Conservation (phyloP, 1,139 yeast species). For the Zygosaccharomyces sapae region DNA sequence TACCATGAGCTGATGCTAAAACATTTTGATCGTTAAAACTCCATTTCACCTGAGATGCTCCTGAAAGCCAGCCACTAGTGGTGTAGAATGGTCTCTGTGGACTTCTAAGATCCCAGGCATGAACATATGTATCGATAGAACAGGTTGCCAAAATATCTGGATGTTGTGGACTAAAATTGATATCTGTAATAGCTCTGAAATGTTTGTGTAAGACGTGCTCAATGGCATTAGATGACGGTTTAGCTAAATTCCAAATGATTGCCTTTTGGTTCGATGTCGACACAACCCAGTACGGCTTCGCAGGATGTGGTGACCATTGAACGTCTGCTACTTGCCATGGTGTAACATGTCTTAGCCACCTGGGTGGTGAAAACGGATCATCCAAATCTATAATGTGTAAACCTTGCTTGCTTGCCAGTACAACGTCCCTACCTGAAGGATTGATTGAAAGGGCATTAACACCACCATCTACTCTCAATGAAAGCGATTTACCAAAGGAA, state of each 20-base stretch:
- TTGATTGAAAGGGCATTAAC: conserved; percentile 90
- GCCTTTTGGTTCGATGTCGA: conserved; percentile 95
- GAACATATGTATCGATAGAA: conserved; percentile 81
- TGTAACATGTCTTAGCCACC: conserved; percentile 88
- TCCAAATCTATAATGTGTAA: conserved; percentile 85
- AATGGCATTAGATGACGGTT: conserved; percentile 74
- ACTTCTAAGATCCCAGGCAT: conserved; percentile 86
- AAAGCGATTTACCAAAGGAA: conserved; percentile 74
- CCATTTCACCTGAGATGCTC: conserved; percentile 95
- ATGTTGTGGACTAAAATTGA: conserved; percentile 81
- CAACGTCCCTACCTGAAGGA: conserved; percentile 92
- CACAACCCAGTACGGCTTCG: conserved; percentile 85
- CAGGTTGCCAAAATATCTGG: conserved; percentile 93
- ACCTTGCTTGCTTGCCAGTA: conserved; percentile 79
- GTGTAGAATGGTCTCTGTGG: conserved; percentile 67
- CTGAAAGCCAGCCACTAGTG: conserved; percentile 93
- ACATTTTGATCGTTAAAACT: conserved; percentile 69
- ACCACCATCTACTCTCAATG: conserved; percentile 85
- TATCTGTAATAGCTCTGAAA: conserved; percentile 89
- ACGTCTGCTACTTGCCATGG: conserved; percentile 99
- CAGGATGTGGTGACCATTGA: conserved; percentile 91
- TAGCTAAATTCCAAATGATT: conserved; percentile 81
- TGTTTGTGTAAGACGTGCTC: conserved; percentile 86
- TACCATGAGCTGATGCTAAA: conserved; percentile 82
- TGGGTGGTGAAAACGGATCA: conserved; percentile 91